A percentile compares a stretch with the other conserved stretches of the same genome.
Evolutionary conservation across 371 early-diverging fungal genomes (phyloP).

Genomic region (Actinomortierella ambigua): DNA sequence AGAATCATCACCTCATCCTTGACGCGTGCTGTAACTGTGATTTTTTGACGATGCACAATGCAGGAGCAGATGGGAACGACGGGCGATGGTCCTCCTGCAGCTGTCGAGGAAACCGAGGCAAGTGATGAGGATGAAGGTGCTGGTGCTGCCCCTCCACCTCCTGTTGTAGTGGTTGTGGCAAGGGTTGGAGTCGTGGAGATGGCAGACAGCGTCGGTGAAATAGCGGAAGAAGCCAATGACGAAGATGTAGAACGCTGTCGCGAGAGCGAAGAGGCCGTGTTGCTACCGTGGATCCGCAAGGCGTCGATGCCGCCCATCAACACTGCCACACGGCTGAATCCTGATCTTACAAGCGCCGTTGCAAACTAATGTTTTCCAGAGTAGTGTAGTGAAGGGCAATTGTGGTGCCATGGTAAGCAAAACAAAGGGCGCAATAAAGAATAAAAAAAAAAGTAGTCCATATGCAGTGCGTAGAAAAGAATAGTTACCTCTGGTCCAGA

Average conservation of each 20-base stretch:
- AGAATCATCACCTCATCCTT: constrained; percentile 38
- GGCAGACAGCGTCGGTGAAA: too few relatives aligned
- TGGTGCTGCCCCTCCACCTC: background rate
- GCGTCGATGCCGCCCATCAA: constrained; percentile 67
- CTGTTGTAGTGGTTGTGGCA: too few relatives aligned
- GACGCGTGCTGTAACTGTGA: constrained; percentile 21
- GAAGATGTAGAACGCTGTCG: background rate
- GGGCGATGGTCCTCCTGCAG: background rate
- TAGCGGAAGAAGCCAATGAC: background rate
- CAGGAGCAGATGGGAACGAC: constrained; percentile 31
- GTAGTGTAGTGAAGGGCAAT: background rate
- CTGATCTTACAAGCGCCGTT: constrained; percentile 52
- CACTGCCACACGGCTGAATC: constrained; percentile 56
- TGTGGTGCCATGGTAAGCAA: too few relatives aligned
- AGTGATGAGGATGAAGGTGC: constrained; percentile 6
- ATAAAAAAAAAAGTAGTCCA: background rate
- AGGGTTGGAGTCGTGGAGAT: too few relatives aligned
- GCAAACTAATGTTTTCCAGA: constrained; percentile 50
- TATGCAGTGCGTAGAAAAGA: background rate
- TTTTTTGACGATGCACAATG: constrained; percentile 27
- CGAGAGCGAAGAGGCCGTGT: too few relatives aligned
- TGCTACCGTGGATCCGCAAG: constrained; percentile 31
- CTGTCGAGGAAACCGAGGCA: background rate
- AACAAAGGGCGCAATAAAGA: background rate
- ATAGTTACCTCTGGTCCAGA: constrained; percentile 59